phyloP scores from a whole-genome alignment of 352 stramenopile genomes.

The Thalassiosira hispida region DNA sequence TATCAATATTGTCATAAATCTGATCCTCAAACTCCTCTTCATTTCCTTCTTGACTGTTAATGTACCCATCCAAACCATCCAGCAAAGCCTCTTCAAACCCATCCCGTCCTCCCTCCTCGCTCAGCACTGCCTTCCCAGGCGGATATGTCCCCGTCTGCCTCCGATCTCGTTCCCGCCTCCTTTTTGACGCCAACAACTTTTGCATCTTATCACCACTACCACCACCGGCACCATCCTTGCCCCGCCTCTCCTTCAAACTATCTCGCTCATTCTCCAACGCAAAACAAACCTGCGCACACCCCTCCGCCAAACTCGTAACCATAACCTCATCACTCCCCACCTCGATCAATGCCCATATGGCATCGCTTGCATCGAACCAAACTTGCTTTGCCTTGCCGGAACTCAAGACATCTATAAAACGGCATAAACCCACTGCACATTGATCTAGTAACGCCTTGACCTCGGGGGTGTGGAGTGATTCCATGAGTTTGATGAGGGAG shows the following conservation, averaged over 20 bases:
- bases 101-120: conserved; percentile 22
- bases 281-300: conserved; percentile 77
- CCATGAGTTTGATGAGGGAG: conserved; percentile 60
- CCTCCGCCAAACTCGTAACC: conserved; percentile 71
- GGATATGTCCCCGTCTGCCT: conserved; percentile 44
- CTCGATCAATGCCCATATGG: conserved; percentile 59
- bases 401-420: conserved; percentile 60
- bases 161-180: conserved; percentile 42
- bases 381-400: conserved; percentile 70
- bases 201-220: conserved; percentile 2
- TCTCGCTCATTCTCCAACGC: conserved; percentile 69
- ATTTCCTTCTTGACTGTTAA: not conserved
- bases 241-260: conserved; percentile 26
- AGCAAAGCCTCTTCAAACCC: conserved; percentile 39
- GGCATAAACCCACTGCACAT: conserved; percentile 53
- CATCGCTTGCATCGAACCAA: conserved; percentile 59
- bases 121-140: conserved; percentile 17
- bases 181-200: conserved; percentile 16
- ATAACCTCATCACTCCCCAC: conserved; percentile 63
- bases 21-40: conserved; percentile 9
- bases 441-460: conserved; percentile 66
- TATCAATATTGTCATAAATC: conserved; percentile 26
- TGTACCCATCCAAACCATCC: conserved; percentile 18
- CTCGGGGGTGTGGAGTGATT: conserved; percentile 76
- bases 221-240: not conserved